Evolutionary conservation across 2,329 filamentous ascomycete genomes (phyloP).

Genomic region (Stagonosporopsis chrysanthemi): DNA sequence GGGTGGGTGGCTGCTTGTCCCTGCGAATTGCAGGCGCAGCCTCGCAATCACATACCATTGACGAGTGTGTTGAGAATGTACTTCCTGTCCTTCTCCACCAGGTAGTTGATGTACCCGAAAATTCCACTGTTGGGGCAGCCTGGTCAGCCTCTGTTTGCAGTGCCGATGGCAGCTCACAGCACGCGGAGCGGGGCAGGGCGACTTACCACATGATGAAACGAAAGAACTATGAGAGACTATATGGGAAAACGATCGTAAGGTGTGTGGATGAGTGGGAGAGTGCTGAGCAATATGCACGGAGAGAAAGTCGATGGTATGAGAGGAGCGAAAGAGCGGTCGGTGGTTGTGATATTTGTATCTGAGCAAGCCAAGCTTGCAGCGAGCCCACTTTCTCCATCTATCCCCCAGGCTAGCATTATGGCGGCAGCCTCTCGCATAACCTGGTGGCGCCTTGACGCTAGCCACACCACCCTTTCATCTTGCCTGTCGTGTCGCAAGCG

Average conservation of each 20-base stretch:
- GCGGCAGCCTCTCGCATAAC: conserved; percentile 35
- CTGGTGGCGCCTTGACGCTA: conserved; percentile 31
- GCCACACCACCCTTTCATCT: conserved; percentile 24
- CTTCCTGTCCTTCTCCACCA: conserved; percentile 98
- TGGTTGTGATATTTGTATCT: conserved; percentile 49
- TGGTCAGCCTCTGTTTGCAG: conserved; percentile 29
- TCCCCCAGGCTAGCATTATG: conserved; percentile 37
- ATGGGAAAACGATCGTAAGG: conserved; percentile 41
- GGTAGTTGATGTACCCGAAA: conserved; percentile 99
- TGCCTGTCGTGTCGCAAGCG: conserved; percentile 21
- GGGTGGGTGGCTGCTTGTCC: not conserved
- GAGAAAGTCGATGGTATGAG: conserved; percentile 33
- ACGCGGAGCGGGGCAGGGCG: conserved; percentile 30
- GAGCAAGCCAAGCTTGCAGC: conserved; percentile 36
- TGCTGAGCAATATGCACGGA: conserved; percentile 25
- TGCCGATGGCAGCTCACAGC: conserved; percentile 13
- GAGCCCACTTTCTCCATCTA: conserved; percentile 36
- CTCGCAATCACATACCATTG: conserved; percentile 72
- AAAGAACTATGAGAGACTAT: conserved; percentile 33
- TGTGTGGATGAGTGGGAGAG: conserved; percentile 23
- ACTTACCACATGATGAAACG: conserved; percentile 51
- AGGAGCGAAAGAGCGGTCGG: conserved; percentile 46
- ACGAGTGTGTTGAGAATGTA: conserved; percentile 95
- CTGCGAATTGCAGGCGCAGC: conserved; percentile 8
- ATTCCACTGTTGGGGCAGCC: conserved; percentile 71